These are phyloP conservation scores for Solanum pinnatisectum DNA, from an alignment of 257 asterid species.

Conservation along the genomic window DNA sequence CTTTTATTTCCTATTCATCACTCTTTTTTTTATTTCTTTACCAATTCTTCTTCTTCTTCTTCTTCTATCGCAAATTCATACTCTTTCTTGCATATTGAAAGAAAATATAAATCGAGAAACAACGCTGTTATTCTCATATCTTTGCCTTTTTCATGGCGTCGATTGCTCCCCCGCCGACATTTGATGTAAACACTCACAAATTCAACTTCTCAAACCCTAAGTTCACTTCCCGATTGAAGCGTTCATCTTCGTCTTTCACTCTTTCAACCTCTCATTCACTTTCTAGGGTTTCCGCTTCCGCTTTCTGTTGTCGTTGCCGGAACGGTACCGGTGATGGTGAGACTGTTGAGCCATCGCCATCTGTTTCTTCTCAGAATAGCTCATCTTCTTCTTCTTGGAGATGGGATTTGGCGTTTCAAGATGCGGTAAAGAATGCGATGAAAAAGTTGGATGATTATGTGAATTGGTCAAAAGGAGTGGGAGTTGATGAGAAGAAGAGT, in stretches of 20 bases:
- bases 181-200: slow-evolving; percentile 26
- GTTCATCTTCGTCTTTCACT: slow-evolving; percentile 21
- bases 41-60: background rate
- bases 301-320: slow-evolving; percentile 49
- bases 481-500: slow-evolving; percentile 1
- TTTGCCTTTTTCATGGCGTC: slow-evolving; percentile 44
- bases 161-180: slow-evolving; percentile 41
- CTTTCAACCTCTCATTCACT: background rate
- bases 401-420: slow-evolving; percentile 65
- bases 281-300: slow-evolving; percentile 34
- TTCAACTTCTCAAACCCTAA: slow-evolving; percentile 22
- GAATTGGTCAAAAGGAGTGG: slow-evolving; percentile 30
- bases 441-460: slow-evolving; percentile 37
- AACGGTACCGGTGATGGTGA: slow-evolving; percentile 17
- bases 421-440: slow-evolving; percentile 43
- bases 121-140: background rate
- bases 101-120: background rate
- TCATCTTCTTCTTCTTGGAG: slow-evolving; percentile 22
- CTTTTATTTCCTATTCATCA: background rate
- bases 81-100: background rate
- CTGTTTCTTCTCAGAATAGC: background rate
- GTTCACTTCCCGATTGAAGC: slow-evolving; percentile 20
- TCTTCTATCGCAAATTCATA: background rate
- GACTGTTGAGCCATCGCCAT: slow-evolving; percentile 14
- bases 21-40: background rate